These are phyloP conservation scores for Phytopythium sindhum DNA, from an alignment of 352 stramenopile genomes.

Conservation along the genomic window DNA sequence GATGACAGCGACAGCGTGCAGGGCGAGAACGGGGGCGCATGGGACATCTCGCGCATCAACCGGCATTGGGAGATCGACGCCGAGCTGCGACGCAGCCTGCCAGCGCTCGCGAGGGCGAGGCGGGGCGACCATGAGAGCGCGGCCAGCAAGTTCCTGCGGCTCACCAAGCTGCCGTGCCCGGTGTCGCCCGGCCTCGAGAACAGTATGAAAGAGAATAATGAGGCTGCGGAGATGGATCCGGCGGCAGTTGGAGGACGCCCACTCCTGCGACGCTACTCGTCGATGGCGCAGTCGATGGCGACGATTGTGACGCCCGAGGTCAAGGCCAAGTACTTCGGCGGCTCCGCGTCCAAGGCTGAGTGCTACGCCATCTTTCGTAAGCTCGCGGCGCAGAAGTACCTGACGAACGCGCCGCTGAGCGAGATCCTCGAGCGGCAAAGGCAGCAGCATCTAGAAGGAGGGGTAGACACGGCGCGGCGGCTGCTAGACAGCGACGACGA, in stretches of 20 bases:
- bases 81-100: constrained; percentile 52
- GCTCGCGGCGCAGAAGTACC: constrained; percentile 60
- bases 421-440: constrained; percentile 48
- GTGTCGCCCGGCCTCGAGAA: constrained; percentile 6
- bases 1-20: not conserved
- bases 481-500: constrained; percentile 12
- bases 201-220: constrained; percentile 19
- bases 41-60: constrained; percentile 74
- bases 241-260: no score
- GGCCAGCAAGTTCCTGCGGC: constrained; percentile 58
- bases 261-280: not conserved
- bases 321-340: constrained; percentile 70
- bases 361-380: constrained; percentile 69
- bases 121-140: constrained; percentile 42
- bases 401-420: constrained; percentile 43
- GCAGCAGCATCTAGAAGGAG: constrained; percentile 6
- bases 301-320: constrained; percentile 36
- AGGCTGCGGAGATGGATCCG: not conserved
- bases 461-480: constrained; percentile 14
- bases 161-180: constrained; percentile 52
- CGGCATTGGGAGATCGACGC: constrained; percentile 71
- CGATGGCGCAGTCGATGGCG: constrained; percentile 11
- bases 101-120: constrained; percentile 50
- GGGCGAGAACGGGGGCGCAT: constrained; percentile 13
- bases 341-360: constrained; percentile 33